phyloP scores from a whole-genome alignment of 768 basidiomycete genomes.

The Auricularia auricula-judae region DNA sequence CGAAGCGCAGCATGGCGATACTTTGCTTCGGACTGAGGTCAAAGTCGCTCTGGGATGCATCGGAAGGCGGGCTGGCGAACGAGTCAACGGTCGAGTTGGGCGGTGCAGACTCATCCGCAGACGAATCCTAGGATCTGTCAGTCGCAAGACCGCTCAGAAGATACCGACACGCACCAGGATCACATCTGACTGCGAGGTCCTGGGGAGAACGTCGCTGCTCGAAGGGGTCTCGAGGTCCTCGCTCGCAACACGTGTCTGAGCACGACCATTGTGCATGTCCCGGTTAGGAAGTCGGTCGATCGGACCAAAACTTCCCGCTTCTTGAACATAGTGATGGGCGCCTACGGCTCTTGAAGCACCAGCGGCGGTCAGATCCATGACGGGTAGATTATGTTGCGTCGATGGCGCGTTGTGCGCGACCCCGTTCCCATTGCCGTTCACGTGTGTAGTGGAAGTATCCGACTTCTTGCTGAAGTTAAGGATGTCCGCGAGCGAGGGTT shows the following conservation, averaged over 20 bases:
- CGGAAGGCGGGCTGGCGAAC: background rate
- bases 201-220: background rate
- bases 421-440: background rate
- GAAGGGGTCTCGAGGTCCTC: background rate
- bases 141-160: background rate
- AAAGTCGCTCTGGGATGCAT: background rate
- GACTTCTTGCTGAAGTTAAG: slow-evolving; percentile 18
- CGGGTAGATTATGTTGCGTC: background rate
- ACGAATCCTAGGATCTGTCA: background rate
- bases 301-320: background rate
- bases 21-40: background rate
- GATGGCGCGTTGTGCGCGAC: background rate
- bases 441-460: background rate
- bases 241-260: background rate
- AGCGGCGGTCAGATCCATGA: slow-evolving; percentile 1
- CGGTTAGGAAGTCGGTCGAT: background rate
- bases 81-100: background rate
- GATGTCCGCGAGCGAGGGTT: slow-evolving; percentile 58
- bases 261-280: slow-evolving; percentile 2
- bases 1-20: background rate
- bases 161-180: background rate
- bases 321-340: background rate
- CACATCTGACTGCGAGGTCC: background rate
- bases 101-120: background rate
- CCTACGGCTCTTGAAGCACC: background rate